Percentiles rank a stretch among this genome's conserved stretches.
Conservation (phyloP, 176 grass and related monocot genomes). For the Aegilops sharonensis region DNA sequence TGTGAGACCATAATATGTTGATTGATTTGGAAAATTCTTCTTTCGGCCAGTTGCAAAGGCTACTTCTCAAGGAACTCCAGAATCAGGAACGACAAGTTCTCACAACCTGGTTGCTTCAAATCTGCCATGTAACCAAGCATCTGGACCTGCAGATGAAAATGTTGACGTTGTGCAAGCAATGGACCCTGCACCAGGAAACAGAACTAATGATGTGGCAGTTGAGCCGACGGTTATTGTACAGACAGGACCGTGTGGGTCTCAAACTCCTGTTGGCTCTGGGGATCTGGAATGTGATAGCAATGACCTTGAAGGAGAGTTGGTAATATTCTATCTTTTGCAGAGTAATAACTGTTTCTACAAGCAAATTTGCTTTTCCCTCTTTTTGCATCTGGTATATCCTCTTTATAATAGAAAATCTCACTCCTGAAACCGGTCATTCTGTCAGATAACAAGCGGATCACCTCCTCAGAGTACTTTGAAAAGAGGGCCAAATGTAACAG, state of each 20-base stretch:
- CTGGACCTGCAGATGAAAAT: slow-evolving; percentile 24
- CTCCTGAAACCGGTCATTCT: neutral
- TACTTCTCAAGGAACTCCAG: slow-evolving; percentile 47
- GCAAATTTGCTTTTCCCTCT: neutral
- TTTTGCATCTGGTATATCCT: neutral
- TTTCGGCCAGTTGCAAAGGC: slow-evolving; percentile 47
- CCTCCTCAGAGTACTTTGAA: slow-evolving; percentile 36
- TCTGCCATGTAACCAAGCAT: slow-evolving; percentile 35
- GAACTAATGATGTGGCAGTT: slow-evolving; percentile 30
- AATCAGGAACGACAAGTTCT: slow-evolving; percentile 42
- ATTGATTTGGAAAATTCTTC: neutral
- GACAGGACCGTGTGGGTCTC: slow-evolving; percentile 51
- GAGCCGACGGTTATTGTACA: slow-evolving; percentile 28
- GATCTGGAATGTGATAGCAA: slow-evolving; percentile 77
- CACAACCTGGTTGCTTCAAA: slow-evolving; percentile 38
- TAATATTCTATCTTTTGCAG: slow-evolving; percentile 34
- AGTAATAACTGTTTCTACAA: neutral
- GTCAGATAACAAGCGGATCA: slow-evolving; percentile 53
- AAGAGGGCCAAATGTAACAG: slow-evolving; percentile 33
- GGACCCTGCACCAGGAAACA: slow-evolving; percentile 26
- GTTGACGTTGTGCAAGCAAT: slow-evolving; percentile 18
- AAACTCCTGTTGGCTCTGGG: slow-evolving; percentile 55
- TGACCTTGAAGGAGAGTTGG: slow-evolving; percentile 58
- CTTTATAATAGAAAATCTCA: neutral
- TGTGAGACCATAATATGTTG: neutral